Base-by-base conservation (phyloP, 1,139 yeast species). In the Barnettozyma hawaiiensis region DNA sequence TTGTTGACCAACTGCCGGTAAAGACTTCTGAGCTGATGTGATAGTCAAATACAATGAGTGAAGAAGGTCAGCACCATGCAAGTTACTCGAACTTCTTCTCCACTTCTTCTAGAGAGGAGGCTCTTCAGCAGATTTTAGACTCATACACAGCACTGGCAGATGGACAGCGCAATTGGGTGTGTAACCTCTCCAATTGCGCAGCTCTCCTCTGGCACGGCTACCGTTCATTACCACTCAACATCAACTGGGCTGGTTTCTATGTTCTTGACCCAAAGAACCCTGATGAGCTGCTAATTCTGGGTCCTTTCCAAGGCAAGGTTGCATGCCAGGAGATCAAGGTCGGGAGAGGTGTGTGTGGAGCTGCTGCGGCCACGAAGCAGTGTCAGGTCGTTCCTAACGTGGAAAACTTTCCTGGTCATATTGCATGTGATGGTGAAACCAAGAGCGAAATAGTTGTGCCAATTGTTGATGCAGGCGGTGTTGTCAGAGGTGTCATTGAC, bases 381-480 rank as follows among this genome's bases (percentile, higher is more conserved):
- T 82, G 96, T 0, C 95, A 86, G 59, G 60, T 87, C 10, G 97
- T 92, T 8, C 69, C 72, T 0, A 75, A 92, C 61, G 97, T 90
- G 2, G 71, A 82, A 21, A 60, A 73, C 51, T 89, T 77, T 54
- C 95, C 96, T 0, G 96, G 95, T 2, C 97, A 92, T 60, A 92
- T 92, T 53, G 97, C 97, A 0, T 92, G 98, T 62, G 98, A 92
- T 64, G 96, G 96, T 1, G 96, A 81, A 46, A 90, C 97, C 1
- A 73, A 83, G 48, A 84, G 96, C 61, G 98, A 92, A 60, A 85
- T 92, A 24, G 97, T 92, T 16, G 90, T 92, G 3, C 97, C 97
- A 0, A 74, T 92, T 7, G 46, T 75, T 1, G 60, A 67, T 14
- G 55, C 62, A n/a, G 60, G 63, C 10, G 77, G 71, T 4, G 54